Base-by-base conservation (phyloP, 202 grass and related monocot species). In the Zizania palustris region DNA sequence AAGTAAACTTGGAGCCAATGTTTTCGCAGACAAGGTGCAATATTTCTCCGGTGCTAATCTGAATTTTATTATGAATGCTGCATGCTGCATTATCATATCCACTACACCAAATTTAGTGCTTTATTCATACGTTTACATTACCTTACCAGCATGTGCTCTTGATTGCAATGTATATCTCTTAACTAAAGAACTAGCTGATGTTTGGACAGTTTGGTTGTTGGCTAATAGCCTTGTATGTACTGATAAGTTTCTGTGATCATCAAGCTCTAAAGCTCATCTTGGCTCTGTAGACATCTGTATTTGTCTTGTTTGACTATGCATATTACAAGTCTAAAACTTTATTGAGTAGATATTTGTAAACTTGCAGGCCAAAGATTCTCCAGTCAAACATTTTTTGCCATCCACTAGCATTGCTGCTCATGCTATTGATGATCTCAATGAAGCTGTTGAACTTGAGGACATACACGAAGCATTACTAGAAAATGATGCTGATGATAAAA, bases 381-480 rank as follows among this genome's bases (percentile, higher is more conserved):
- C 86, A 48, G 48, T 61, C 15, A 87, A 73, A 39, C 78, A 88
- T 58, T 45, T 62, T 72, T 81, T 93, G 63, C 91, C 85, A 18
- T 84, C 88, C 16, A 93, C 91, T 34, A 82, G 91, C 65, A 90
- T 93, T 85, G 79, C 88, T 75, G 85, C 88, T 63, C 79, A 88
- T 88, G 88, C 87, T 49, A 36, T 83, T 58, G 85, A 93, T 78
- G 91, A 93, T 80, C 72, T 85, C 14, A 57, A 78, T 9, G 85
- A 90, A 67, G 88, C 91, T 64, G 54, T 83, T 84, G 91, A 90
- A 57, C 55, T 88, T 76, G 88, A 90, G 51, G 88, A 88, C 75
- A 90, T 70, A 66, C 43, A 76, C 70, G 88, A 90, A 75, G 51
- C 48, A 19, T 75, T 50, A 34, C 19, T 77, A 75, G 85, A 85